Evolutionary conservation across 1,139 yeast genomes (phyloP).

Genomic region (Diutina siamensis): DNA sequence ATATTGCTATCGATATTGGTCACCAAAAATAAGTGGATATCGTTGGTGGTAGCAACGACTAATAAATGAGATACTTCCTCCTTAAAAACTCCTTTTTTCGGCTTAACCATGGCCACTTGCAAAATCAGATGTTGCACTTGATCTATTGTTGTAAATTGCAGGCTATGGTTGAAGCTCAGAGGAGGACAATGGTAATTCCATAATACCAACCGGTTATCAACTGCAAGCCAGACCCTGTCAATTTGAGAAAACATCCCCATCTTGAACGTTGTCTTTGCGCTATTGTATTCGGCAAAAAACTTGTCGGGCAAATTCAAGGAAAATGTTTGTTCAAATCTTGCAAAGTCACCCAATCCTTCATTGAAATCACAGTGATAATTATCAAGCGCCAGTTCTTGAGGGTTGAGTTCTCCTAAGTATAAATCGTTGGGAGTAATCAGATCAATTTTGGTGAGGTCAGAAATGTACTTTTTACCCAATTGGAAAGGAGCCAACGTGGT

Average conservation of each 20-base stretch:
- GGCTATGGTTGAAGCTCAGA: slow-evolving; percentile 34
- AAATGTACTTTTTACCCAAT: slow-evolving; percentile 32
- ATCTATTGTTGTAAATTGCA: slow-evolving; percentile 72
- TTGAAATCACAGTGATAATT: slow-evolving; percentile 33
- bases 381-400: slow-evolving; percentile 29
- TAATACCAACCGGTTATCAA: slow-evolving; percentile 69
- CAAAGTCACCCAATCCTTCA: slow-evolving; percentile 38
- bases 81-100: slow-evolving; percentile 72
- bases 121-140: slow-evolving; percentile 71
- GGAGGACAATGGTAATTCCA: slow-evolving; percentile 70
- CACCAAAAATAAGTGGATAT: slow-evolving; percentile 67
- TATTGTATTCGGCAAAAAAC: slow-evolving; percentile 64
- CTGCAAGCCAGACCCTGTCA: slow-evolving; percentile 78
- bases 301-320: slow-evolving; percentile 73
- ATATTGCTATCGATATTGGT: slow-evolving; percentile 30
- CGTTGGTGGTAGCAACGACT: slow-evolving; percentile 70
- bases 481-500: slow-evolving; percentile 32
- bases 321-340: slow-evolving; percentile 67
- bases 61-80: slow-evolving; percentile 63
- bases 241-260: slow-evolving; percentile 82
- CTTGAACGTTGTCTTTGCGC: slow-evolving; percentile 55
- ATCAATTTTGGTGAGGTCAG: slow-evolving; percentile 34
- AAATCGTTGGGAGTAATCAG: slow-evolving; percentile 35
- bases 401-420: slow-evolving; percentile 27
- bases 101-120: slow-evolving; percentile 65